These are phyloP conservation scores for Pythium myriotylum DNA, from an alignment of 352 stramenopile genomes.

Conservation along the genomic window DNA sequence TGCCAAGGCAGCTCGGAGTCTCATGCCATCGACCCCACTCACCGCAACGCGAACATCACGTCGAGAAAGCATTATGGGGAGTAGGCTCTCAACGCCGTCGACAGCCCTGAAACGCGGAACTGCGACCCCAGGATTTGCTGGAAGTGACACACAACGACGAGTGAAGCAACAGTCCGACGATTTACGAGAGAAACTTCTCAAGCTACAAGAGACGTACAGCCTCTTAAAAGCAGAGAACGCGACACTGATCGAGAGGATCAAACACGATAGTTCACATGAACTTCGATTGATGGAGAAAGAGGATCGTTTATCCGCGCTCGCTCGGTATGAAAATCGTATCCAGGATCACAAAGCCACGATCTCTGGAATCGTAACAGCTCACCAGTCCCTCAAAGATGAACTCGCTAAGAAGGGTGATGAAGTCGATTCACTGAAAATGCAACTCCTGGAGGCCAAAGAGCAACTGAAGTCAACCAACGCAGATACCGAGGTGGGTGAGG, in stretches of 20 bases:
- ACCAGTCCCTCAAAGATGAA: constrained; percentile 11
- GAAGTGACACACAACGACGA: constrained; percentile 6
- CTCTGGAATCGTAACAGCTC: constrained; percentile 21
- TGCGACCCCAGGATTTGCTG: constrained; percentile 12
- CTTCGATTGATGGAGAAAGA: constrained; percentile 33
- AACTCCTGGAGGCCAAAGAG: constrained; percentile 8
- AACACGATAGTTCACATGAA: constrained; percentile 24
- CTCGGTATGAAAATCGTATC: constrained; percentile 18
- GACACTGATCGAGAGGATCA: constrained; percentile 25
- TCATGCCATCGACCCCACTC: constrained; percentile 33
- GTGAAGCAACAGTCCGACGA: constrained; percentile 10
- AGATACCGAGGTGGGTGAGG: no score
- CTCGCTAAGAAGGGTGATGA: constrained; percentile 4
- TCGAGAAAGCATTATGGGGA: background rate
- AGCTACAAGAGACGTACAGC: constrained; percentile 32
- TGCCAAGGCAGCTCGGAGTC: constrained; percentile 27
- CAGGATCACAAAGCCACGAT: constrained; percentile 26
- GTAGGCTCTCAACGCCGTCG: background rate
- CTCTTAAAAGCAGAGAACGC: constrained; percentile 32
- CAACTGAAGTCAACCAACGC: background rate
- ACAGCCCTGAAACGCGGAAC: background rate
- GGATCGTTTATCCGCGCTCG: constrained; percentile 8
- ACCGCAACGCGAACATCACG: constrained; percentile 20
- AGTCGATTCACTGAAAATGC: constrained; percentile 3
- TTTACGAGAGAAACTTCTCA: constrained; percentile 9